Evolutionary conservation across 2,329 filamentous ascomycete genomes (phyloP).

Genomic region (Zymoseptoria passerinii): DNA sequence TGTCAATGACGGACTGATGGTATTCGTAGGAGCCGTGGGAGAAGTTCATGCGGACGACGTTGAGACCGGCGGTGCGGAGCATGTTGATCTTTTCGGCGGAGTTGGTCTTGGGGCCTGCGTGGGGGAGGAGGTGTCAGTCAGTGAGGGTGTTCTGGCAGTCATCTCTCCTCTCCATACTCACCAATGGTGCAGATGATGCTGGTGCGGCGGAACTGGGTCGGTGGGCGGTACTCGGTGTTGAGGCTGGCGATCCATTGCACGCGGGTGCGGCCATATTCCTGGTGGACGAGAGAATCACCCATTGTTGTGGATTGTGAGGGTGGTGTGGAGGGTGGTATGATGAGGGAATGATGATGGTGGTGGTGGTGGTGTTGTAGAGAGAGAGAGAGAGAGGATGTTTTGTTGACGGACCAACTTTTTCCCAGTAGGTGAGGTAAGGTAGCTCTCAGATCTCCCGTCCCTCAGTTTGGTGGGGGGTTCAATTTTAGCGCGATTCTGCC

Average conservation of each 20-base stretch:
- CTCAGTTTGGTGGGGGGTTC: not conserved
- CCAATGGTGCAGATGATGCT: conserved; percentile 98
- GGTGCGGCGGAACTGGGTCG: conserved; percentile 86
- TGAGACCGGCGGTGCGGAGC: conserved; percentile 79
- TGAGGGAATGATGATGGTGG: no score
- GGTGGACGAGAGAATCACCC: conserved; percentile 75
- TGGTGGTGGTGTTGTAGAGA: conserved; percentile 1
- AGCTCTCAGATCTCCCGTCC: no score
- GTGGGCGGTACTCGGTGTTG: conserved; percentile 79
- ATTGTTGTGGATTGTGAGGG: conserved; percentile 34
- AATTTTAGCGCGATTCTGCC: not conserved
- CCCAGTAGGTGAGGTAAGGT: no score
- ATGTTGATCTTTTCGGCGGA: conserved; percentile 93
- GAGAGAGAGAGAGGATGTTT: not conserved
- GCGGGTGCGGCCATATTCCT: conserved; percentile 62
- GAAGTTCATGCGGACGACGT: conserved; percentile 99
- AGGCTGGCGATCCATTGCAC: conserved; percentile 67
- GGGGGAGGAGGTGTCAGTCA: not conserved
- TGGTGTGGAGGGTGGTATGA: not conserved
- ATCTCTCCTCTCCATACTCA: conserved; percentile 29
- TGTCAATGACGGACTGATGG: conserved; percentile 96
- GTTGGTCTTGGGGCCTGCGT: conserved; percentile 83
- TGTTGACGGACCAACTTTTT: not conserved
- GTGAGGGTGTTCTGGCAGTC: not conserved
- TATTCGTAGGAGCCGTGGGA: conserved; percentile 91